Base-by-base conservation (phyloP, 495 filamentous ascomycete species). In the Penicillium cinerascens region DNA sequence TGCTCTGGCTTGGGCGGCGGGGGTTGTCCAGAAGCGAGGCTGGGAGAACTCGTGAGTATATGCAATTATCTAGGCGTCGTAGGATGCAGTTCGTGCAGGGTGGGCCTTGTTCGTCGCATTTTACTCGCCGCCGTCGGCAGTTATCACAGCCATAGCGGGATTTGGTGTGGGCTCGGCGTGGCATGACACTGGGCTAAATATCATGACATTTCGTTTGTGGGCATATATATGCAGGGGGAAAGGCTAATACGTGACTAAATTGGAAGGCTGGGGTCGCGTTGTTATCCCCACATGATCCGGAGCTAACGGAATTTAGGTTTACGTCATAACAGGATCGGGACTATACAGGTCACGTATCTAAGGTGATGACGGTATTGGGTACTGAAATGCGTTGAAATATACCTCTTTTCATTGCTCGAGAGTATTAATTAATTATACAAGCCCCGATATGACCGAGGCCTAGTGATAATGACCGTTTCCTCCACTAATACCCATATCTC, bases 101-200 rank as follows among this genome's bases (percentile, higher is more conserved):
- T 4, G 67, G 63, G 11, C 57, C 57, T 38, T 58, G 45, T 46
- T 70, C 63, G 39, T 68, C 66, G 40, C 66, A 71, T 54, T 76
- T 76, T 58, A 79, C 71, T 46, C 74, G 73, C 8, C 78, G 58
- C 42, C 66, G 59, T 51, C 78, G 78, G 56, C 78, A 81, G 41
- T 78, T 65, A 21, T 71, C 61, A 52, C 78, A 81, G 2, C 78
- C 78, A 26, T 66, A 70, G 16, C 74, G 64, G 13, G 77, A 79
- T 36, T 81, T 81, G 26, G 64, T 72, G 52, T 81, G 77, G 3
- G 70, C 49, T 59, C 41, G 56, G 4, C 48, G 60, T 15, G 48
- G 49, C 49, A 53, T 53, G 17, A 37, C 36, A 10, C 26, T n/a
- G 22, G 36, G 22, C 16, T 42, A 13, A 13, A 13, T 4, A 29